These are phyloP conservation scores for Lepiota venenata DNA, from an alignment of 768 basidiomycete species.

Conservation along the genomic window DNA sequence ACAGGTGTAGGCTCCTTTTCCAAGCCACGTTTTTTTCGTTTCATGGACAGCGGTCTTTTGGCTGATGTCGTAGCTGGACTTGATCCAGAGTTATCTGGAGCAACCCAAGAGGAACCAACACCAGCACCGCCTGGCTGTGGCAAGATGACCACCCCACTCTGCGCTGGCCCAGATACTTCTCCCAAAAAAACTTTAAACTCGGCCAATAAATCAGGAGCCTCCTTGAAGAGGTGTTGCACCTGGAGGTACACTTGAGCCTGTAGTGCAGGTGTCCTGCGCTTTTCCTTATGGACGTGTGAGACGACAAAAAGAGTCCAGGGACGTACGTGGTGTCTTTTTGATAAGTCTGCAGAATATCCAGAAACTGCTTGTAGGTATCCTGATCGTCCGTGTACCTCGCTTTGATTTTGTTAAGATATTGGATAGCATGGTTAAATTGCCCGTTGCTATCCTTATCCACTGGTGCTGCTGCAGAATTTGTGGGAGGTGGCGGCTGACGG, in stretches of 20 bases:
- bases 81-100: conserved; percentile 3
- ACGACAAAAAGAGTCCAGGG: conserved; percentile 2
- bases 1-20: conserved; percentile 71
- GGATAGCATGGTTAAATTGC: conserved; percentile 92
- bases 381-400: conserved; percentile 82
- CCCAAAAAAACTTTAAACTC: conserved; percentile 85
- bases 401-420: conserved; percentile 99
- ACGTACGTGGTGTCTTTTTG: conserved; percentile 84
- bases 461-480: conserved; percentile 10
- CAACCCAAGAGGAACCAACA: conserved; percentile 14
- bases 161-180: conserved; percentile 45
- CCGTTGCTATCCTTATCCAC: conserved; percentile 49
- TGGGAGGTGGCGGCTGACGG: conserved; percentile 37
- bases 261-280: conserved; percentile 9
- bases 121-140: conserved; percentile 42
- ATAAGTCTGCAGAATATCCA: conserved; percentile 86
- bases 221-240: conserved; percentile 78
- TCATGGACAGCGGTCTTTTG: conserved; percentile 42
- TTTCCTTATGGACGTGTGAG: not conserved
- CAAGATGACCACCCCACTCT: conserved; percentile 43
- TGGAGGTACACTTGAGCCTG: conserved; percentile 78
- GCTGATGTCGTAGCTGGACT: conserved; percentile 17
- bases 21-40: conserved; percentile 57
- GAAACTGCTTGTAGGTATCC: conserved; percentile 89
- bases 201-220: conserved; percentile 72